Base-by-base conservation (phyloP, 352 stramenopile genomes). In the Pythium sukuiense region DNA sequence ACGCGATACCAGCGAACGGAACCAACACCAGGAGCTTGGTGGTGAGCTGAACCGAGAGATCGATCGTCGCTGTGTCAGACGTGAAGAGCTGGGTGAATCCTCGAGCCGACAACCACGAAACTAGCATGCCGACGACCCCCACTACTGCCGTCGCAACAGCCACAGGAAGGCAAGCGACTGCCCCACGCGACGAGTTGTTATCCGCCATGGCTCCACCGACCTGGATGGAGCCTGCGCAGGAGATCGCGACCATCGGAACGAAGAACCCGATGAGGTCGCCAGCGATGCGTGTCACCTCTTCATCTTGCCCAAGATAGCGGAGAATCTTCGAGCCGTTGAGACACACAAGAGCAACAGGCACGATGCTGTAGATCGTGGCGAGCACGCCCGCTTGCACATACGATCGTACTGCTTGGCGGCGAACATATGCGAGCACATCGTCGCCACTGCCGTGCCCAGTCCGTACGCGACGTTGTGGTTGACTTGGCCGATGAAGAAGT, bases 131-230 rank as follows among this genome's bases (percentile, higher is more conserved):
- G 4, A 82, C 66, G n/a, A 85, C 68, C 7, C 12, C 32, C 12
- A 57, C 30, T 8, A 26, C 7, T 12, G 32, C 14, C 50, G 54
- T 76, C 60, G 39, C 74, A 71, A 24, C 29, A 3, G 43, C 6
- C 13, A 41, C 29, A 1, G 32, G 29, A 14, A 57, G 6, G 3
- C 27, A 14, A 33, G 80, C 72, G 55, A 84, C 26, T 12, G 67
- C 68, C 2, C 77, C 80, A 33, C 78, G 72, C 12, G 66, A 68
- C 8, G 76, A 67, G 20, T 85, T 69, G n/a, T 77, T 75, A 29
- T 76, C 76, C 29, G 78, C 78, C 16, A 84, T 62, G 27, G 78
- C 78, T 26, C 85, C 87, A 16, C 80, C 80, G 53, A 89, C 77
- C 30, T 76, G 74, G 54, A 87, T 76, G 18, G 77, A 75, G 12